Evolutionary conservation across 371 early-diverging fungal genomes (phyloP).

Genomic region (Massospora cicadina): DNA sequence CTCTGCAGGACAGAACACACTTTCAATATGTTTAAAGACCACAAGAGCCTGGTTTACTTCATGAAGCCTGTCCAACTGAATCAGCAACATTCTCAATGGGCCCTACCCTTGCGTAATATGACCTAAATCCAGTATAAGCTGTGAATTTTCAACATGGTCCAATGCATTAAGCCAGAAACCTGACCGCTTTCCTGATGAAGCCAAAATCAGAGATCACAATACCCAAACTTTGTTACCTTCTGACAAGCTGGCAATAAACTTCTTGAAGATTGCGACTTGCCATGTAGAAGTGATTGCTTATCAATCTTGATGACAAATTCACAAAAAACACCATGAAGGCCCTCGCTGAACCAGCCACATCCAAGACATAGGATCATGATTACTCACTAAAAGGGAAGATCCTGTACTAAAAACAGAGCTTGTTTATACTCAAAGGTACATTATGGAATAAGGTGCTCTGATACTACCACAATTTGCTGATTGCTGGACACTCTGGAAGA

Average conservation of each 20-base stretch:
- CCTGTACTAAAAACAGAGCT: not conserved
- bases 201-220: not conserved
- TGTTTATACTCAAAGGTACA: not conserved
- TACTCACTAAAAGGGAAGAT: not conserved
- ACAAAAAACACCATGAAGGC: not conserved
- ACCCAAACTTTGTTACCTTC: not conserved
- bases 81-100: not conserved
- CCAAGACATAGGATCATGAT: too few relatives aligned
- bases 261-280: not conserved
- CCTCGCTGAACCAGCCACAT: not conserved
- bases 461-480: not conserved
- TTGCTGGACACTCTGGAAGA: slow-evolving; percentile 18
- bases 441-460: not conserved
- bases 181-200: not conserved
- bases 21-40: slow-evolving; percentile 8
- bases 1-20: not conserved
- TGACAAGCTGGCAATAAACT: not conserved
- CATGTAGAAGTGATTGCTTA: not conserved
- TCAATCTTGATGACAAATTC: not conserved
- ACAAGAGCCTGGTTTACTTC: slow-evolving; percentile 8
- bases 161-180: slow-evolving; percentile 16
- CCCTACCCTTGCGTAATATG: not conserved
- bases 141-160: slow-evolving; percentile 15
- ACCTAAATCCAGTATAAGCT: slow-evolving; percentile 17
- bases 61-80: not conserved